Conservation (phyloP, 2,329 filamentous ascomycete species). For the Pestalotiopsis fici region DNA sequence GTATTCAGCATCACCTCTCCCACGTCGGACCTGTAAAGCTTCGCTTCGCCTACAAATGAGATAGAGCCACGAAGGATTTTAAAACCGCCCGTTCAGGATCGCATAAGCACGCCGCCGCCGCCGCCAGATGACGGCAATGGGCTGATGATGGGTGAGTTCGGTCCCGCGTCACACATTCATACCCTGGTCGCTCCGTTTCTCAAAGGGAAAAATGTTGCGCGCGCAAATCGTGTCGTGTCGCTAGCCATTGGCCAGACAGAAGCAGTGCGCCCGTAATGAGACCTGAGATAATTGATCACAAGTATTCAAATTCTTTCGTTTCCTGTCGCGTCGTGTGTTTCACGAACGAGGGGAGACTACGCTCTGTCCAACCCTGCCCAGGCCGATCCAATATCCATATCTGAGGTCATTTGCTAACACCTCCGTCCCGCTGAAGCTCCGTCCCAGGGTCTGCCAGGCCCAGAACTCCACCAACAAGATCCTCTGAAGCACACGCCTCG, state of each 20-base stretch:
- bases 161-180: neutral
- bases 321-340: slow-evolving; percentile 11
- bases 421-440: slow-evolving; percentile 44
- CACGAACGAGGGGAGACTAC: slow-evolving; percentile 6
- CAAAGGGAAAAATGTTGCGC: slow-evolving; percentile 2
- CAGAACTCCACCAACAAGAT: slow-evolving; percentile 52
- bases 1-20: neutral
- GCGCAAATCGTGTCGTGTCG: neutral
- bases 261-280: slow-evolving; percentile 10
- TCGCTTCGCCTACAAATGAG: slow-evolving; percentile 2
- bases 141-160: slow-evolving; percentile 12
- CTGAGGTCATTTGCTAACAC: slow-evolving; percentile 21
- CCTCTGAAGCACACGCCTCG: slow-evolving; percentile 53
- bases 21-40: neutral
- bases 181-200: slow-evolving; percentile 5
- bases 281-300: neutral
- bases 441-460: slow-evolving; percentile 55
- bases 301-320: neutral
- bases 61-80: slow-evolving; percentile 1
- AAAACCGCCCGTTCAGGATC: neutral
- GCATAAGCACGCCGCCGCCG: neutral
- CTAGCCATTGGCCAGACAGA: slow-evolving; percentile 3
- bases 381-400: neutral
- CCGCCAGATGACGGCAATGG: slow-evolving; percentile 6
- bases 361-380: slow-evolving; percentile 3